A percentile compares a stretch with the other conserved stretches of the same genome.
Evolutionary conservation across 148 eudicot species (phyloP).

Genomic region (Vaccinium corymbosum): DNA sequence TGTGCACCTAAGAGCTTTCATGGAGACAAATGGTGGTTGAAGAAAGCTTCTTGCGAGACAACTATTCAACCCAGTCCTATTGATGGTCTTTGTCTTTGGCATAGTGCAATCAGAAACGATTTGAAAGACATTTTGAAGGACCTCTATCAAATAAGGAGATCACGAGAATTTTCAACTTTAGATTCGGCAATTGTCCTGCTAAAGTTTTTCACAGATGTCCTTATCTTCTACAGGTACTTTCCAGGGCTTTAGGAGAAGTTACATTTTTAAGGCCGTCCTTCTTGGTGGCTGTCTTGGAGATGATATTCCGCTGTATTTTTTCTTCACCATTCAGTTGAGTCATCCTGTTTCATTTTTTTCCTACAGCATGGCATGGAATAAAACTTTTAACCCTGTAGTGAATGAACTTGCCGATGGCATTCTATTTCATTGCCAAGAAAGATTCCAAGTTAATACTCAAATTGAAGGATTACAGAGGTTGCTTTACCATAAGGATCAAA

Average conservation of each 20-base stretch:
- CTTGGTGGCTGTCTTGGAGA: conserved; percentile 7
- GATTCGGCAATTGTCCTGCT: conserved; percentile 41
- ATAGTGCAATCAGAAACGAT: conserved; percentile 55
- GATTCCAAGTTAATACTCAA: conserved; percentile 44
- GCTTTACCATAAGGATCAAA: conserved; percentile 39
- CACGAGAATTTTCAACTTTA: conserved; percentile 36
- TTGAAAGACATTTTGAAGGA: conserved; percentile 46
- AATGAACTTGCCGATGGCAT: conserved; percentile 33
- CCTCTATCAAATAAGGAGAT: conserved; percentile 43
- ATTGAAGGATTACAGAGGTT: conserved; percentile 53
- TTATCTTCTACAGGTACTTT: conserved; percentile 69
- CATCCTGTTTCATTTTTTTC: conserved; percentile 7
- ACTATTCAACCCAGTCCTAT: conserved; percentile 30
- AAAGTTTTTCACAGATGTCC: conserved; percentile 64
- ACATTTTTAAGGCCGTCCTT: background rate
- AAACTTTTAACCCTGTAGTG: conserved; percentile 46
- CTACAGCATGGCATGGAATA: conserved; percentile 66
- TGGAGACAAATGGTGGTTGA: conserved; percentile 24
- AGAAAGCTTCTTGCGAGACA: conserved; percentile 17
- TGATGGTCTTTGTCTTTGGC: conserved; percentile 60
- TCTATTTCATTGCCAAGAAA: conserved; percentile 24
- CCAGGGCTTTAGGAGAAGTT: background rate
- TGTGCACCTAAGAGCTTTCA: conserved; percentile 24
- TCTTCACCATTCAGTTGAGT: background rate
- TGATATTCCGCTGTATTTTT: background rate